Evolutionary conservation across 805 yeast genomes (phyloP), one percentile per base, ranked within the genome.

Genomic region (Limtongozyma cylindracea): DNA sequence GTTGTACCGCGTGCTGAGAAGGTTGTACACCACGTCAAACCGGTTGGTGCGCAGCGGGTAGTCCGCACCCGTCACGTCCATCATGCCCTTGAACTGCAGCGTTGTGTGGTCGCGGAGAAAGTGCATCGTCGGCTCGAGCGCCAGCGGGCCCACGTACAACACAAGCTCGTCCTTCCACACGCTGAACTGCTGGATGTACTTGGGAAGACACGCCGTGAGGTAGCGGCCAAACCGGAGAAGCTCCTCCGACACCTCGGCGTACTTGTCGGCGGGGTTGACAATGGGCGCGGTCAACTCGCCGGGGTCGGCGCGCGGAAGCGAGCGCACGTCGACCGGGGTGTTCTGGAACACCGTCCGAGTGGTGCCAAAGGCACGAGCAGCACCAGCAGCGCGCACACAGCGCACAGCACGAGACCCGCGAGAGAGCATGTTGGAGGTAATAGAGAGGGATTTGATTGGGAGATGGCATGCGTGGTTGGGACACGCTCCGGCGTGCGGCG

Each of bases 111-210:
- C 62, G 34, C 61, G 63, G 45, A 77, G 53, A 38, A 72, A 77
- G 12, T 60, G 45, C 41, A 68, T 46, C 26, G 65, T 65, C n/a
- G 78, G 88, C 31, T 64, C 53, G 24, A 77, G 43, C 5, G 78
- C 82, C 12, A 60, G 47, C 20, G 92, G 92, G 3, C 78, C 72
- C 27, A 71, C 62, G 42, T 65, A 68, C 23, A 77, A 44, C 20
- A 70, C 61, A 41, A 77, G 60, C 47, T 77, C 92, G 40, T 77
- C 91, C 46, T 77, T 77, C 92, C 91, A 77, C 21, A 77, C 92
- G 5, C 76, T 55, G 35, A 74, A 77, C 42, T 71, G 71, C 49
- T 77, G 91, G 29, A 77, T 58, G 38, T 50, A 73, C 44, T 74
- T 77, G 21, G 92, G 92, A 48, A 77, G 39, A 29, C 74, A 61